Evolutionary conservation across 2,329 filamentous ascomycete species (phyloP).

Genomic region (Penicillium thymicola): DNA sequence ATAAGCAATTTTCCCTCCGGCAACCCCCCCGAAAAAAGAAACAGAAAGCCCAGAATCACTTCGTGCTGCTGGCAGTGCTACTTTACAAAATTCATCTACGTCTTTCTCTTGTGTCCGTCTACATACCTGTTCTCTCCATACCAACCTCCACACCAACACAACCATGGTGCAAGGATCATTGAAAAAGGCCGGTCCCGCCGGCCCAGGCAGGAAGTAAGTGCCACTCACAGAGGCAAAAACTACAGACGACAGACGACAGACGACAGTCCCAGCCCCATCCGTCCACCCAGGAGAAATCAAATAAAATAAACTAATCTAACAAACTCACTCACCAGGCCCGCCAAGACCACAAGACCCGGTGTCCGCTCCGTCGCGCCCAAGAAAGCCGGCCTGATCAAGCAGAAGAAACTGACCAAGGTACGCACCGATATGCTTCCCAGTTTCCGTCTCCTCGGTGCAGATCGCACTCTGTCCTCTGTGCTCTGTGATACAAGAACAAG

Average conservation of each 20-base stretch:
- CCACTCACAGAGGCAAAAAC: not conserved
- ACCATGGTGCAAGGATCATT: conserved; percentile 49
- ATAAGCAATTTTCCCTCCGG: conserved; percentile 13
- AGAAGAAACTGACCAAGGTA: conserved; percentile 63
- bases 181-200: conserved; percentile 41
- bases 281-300: not conserved
- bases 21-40: conserved; percentile 6
- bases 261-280: not conserved
- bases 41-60: conserved; percentile 1
- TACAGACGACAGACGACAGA: not conserved
- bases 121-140: not conserved
- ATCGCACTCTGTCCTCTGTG: no score
- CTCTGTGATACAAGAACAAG: not conserved
- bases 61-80: conserved; percentile 22
- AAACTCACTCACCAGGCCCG: conserved; percentile 12
- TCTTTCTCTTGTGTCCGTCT: not conserved
- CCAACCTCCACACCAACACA: not conserved
- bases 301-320: not conserved
- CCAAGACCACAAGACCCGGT: conserved; percentile 55
- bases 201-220: conserved; percentile 38
- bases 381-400: conserved; percentile 58
- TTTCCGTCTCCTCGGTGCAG: not conserved
- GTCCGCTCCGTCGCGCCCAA: conserved; percentile 64
- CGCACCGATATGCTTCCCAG: not conserved
- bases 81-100: not conserved